Evolutionary conservation across 306 rosid species (phyloP), one percentile per base, ranked within the genome.

Genomic region (Heteromeles arbutifolia): DNA sequence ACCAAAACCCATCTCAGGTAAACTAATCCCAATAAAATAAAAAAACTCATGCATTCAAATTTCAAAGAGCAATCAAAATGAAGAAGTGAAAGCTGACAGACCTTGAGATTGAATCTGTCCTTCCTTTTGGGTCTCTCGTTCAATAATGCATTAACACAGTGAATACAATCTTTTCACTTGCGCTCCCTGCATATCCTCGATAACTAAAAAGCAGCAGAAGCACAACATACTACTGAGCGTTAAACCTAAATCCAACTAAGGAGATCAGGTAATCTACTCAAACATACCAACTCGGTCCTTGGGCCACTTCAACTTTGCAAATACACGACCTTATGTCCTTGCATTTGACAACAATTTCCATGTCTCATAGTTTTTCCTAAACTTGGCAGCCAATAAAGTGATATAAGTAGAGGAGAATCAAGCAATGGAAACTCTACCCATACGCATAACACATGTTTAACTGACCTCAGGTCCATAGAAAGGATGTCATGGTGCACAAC

Each of bases 281-380:
- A 73, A 59, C 87, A 78, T 94, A 94, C 98, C 88, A 87, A 73
- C 32, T 87, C 90, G 70, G 77, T 85, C 87, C 69, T 76, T 81
- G 67, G 96, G 98, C 98, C 97, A 92, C 77, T 87, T 92, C 86
- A 94, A 32, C 75, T 88, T 90, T 48, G 88, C 81, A 83, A 95
- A 95, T 81, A 95, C 78, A 70, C 79, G 92, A 50, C 96, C 97
- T 31, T 85, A 95, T 19, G 70, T 87, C 88, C 92, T 86, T 34
- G 93, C 98, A 77, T 89, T 86, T 63, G 66, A 39, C 76, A 95
- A 84, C 80, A 84, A 25, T 74, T 70, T 86, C 97, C 96, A 90
- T 39, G 91, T 90, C 44, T 81, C 91, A 79, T 88, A 89, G 80
- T 89, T 1, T 73, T 82, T 92, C 88, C 97, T 95, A 78, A 4